Percentiles rank a stretch among this genome's conserved stretches.
Evolutionary conservation across 352 stramenopile species (phyloP).

Genomic region (Phytopythium delawarense): DNA sequence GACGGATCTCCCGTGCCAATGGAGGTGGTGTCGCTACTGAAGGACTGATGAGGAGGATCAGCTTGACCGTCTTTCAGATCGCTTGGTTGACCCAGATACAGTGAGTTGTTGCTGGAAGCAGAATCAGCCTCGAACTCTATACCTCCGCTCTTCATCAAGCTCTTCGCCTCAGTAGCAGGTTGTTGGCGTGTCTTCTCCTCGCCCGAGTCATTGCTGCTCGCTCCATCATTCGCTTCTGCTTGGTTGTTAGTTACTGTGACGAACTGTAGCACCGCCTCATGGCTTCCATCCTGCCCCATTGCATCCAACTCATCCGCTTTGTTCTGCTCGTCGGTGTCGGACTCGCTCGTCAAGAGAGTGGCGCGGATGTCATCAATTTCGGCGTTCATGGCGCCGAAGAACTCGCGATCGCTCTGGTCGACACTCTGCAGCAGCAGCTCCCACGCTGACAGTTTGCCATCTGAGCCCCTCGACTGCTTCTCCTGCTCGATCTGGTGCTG

Average conservation of each 20-base stretch:
- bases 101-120: too few relatives aligned
- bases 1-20: too few relatives aligned
- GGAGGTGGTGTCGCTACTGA: not conserved
- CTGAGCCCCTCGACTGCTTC: not conserved
- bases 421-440: conserved; percentile 31
- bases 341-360: conserved; percentile 9
- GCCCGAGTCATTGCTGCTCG: not conserved
- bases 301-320: not conserved
- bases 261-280: not conserved
- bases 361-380: conserved; percentile 26
- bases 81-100: too few relatives aligned
- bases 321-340: not conserved
- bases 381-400: conserved; percentile 29
- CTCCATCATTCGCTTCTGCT: not conserved
- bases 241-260: accelerated
- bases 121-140: too few relatives aligned
- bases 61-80: too few relatives aligned
- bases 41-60: not conserved
- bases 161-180: too few relatives aligned
- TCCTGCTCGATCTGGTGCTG: not conserved
- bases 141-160: too few relatives aligned
- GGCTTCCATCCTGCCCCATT: not conserved
- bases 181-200: not conserved
- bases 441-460: conserved; percentile 16
- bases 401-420: conserved; percentile 28